A percentile compares a stretch with the other conserved stretches of the same genome.
phyloP scores from a whole-genome alignment of 306 rosid genomes.

The Sindora glabra region DNA sequence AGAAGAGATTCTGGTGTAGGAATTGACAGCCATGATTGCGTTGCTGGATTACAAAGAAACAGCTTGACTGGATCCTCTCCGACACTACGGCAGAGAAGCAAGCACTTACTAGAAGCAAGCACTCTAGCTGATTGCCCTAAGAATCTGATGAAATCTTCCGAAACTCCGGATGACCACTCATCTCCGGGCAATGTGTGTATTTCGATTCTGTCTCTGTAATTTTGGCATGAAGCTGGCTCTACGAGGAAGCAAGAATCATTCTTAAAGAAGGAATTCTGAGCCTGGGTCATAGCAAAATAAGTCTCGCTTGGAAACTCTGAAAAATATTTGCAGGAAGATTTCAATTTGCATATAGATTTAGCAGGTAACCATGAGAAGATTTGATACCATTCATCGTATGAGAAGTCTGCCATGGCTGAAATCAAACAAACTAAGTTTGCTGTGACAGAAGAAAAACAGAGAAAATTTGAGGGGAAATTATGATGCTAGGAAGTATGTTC shows the following conservation, averaged over 20 bases:
- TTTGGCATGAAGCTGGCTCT: not conserved
- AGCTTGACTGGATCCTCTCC: not conserved
- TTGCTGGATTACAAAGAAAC: not conserved
- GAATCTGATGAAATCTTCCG: not conserved
- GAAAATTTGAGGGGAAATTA: no score
- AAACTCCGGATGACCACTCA: not conserved
- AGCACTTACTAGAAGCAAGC: not conserved
- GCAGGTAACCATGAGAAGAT: not conserved
- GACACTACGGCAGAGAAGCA: not conserved
- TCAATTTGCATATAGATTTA: not conserved
- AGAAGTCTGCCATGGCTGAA: not conserved
- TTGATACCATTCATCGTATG: not conserved
- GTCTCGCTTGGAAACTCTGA: not conserved
- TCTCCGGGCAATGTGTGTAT: not conserved
- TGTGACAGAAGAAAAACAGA: no score
- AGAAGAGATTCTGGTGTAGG: not conserved
- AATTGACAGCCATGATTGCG: not conserved
- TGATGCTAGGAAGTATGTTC: no score
- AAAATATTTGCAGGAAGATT: not conserved
- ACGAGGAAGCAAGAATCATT: not conserved
- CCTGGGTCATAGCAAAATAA: not conserved
- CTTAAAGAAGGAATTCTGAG: not conserved
- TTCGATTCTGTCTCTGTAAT: not conserved
- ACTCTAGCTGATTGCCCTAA: not conserved
- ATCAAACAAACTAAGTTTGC: no score